Conservation (phyloP, 2,329 filamentous ascomycete genomes). For the Waltergamsia citrina region DNA sequence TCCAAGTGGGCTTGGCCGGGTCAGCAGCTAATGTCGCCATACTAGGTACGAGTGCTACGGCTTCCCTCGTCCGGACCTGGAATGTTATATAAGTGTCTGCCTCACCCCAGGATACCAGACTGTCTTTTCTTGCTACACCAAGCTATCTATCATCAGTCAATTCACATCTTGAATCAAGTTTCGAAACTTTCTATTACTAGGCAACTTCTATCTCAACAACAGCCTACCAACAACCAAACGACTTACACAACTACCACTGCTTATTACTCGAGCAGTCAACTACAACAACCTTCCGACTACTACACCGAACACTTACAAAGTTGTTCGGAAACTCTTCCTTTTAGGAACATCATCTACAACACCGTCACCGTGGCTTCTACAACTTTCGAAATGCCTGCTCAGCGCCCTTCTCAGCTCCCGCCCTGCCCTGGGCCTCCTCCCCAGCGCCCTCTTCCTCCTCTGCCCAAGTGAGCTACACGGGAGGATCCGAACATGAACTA, state of each 20-base stretch:
- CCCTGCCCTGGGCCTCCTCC: slow-evolving; percentile 59
- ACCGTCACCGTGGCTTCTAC: no score
- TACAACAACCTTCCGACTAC: slow-evolving; percentile 5
- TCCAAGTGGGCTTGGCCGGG: no score
- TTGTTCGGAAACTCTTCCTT: background rate
- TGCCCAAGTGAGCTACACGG: slow-evolving; percentile 48
- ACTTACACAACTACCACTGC: slow-evolving; percentile 6
- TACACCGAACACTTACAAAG: slow-evolving; percentile 3
- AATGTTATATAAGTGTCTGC: slow-evolving; percentile 4
- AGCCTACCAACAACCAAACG: slow-evolving; percentile 6
- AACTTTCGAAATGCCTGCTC: slow-evolving; percentile 37
- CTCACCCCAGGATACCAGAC: background rate
- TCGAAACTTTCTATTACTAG: background rate
- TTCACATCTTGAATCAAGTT: background rate
- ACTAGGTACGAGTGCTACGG: no score
- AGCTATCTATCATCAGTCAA: background rate
- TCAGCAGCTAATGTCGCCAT: no score
- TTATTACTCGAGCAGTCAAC: slow-evolving; percentile 5
- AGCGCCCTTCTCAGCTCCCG: slow-evolving; percentile 56
- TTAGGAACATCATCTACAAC: slow-evolving; percentile 8
- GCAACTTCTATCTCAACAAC: slow-evolving; percentile 7
- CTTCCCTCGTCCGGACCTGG: background rate
- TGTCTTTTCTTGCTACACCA: background rate
- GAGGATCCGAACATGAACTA: background rate
- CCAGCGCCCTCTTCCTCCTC: slow-evolving; percentile 53